A percentile compares a stretch with the other conserved stretches of the same genome.
phyloP scores from a whole-genome alignment of 2,329 filamentous ascomycete species.

The Coccinonectria pachysandricola region DNA sequence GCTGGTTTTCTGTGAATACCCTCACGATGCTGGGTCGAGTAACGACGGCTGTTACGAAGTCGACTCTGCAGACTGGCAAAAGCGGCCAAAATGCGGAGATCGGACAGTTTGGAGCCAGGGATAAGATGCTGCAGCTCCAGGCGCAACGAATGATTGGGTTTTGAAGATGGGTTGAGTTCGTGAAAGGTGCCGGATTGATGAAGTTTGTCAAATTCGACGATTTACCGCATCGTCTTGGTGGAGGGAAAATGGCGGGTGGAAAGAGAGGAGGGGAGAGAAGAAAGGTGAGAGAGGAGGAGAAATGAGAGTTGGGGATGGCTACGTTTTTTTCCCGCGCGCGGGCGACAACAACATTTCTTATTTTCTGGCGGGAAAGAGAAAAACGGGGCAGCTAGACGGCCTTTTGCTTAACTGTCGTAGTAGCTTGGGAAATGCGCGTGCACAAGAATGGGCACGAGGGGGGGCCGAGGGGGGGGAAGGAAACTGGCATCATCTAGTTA shows the following conservation, averaged over 20 bases:
- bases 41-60: conserved; percentile 9
- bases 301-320: conserved; percentile 37
- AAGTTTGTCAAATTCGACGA: conserved; percentile 21
- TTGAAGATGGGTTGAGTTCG: conserved; percentile 25
- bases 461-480: conserved; percentile 12
- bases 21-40: conserved; percentile 21
- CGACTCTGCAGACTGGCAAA: conserved; percentile 12
- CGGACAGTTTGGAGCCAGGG: conserved; percentile 11
- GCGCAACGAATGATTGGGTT: conserved; percentile 25
- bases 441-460: conserved; percentile 8
- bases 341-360: conserved; percentile 32
- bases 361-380: conserved; percentile 33
- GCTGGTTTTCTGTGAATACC: conserved; percentile 27
- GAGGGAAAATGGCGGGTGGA: conserved; percentile 23
- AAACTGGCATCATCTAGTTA: conserved; percentile 11
- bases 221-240: conserved; percentile 24
- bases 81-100: conserved; percentile 11
- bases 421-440: conserved; percentile 16
- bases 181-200: conserved; percentile 32
- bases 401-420: conserved; percentile 8
- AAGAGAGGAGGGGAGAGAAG: conserved; percentile 12
- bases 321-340: conserved; percentile 36
- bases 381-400: conserved; percentile 33
- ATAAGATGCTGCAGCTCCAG: conserved; percentile 20
- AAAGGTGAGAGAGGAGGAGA: conserved; percentile 15